Evolutionary conservation across 495 filamentous ascomycete species (phyloP), one percentile per base, ranked within the genome.

Genomic region (Lasiosphaeria miniovina): DNA sequence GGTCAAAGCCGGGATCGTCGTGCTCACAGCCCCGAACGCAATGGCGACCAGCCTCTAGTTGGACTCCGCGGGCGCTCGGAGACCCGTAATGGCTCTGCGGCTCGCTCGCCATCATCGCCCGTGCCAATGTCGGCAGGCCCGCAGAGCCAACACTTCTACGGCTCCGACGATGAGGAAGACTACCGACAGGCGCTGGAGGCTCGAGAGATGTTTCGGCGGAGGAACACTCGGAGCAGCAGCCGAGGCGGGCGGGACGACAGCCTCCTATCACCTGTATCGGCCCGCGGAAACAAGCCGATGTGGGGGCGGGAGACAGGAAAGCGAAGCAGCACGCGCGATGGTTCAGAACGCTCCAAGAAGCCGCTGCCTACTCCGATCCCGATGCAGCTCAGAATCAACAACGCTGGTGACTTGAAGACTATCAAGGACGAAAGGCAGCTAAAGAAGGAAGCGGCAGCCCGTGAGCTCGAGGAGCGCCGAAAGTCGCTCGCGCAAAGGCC

Each of bases 381-480:
- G 15, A 68, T 65, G 66, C 69, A 72, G 59, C 67, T 64, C 34
- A 65, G 58, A 24, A 54, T 59, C 14, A 69, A 64, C 55, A 68
- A 56, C 49, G 69, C 68, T 12, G 74, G 76, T 4, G 77, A 77
- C 49, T 61, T 78, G 50, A 75, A 64, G 58, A 59, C 71, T 41
- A 77, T 82, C 54, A 82, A 77, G 49, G 78, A 81, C 50, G 82
- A 84, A 61, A 70, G 79, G 45, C 76, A 78, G 50, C 67, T 80
- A 48, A 87, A 87, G 73, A 90, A 88, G 73, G 90, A 93, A 64
- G 74, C 88, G 33, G 91, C 91, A 12, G 90, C 90, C 7, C 87
- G 88, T 55, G 91, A 96, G 73, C 81, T 96, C 32, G 91, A 96
- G 75, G 89, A 92, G 59, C 84, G 91, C 17, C 84, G 91, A 49